Percentiles rank a stretch among this genome's conserved stretches.
Conservation (phyloP, 345 rosid genomes). For the Populus nigra region DNA sequence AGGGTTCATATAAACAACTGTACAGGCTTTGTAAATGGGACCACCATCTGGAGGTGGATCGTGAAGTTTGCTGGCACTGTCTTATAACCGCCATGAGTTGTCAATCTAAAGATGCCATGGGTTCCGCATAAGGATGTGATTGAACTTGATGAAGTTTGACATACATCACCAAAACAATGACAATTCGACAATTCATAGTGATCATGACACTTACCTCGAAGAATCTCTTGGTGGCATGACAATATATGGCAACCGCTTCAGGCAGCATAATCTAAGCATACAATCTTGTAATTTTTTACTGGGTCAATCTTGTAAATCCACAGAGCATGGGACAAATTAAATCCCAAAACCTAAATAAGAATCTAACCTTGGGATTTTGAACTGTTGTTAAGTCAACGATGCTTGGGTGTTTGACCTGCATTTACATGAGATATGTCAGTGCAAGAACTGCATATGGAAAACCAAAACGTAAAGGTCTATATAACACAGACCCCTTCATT, state of each 20-base stretch:
- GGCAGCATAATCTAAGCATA: slow-evolving; percentile 78
- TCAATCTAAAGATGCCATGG: slow-evolving; percentile 89
- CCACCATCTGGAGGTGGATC: slow-evolving; percentile 78
- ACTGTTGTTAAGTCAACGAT: slow-evolving; percentile 73
- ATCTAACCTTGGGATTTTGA: slow-evolving; percentile 72
- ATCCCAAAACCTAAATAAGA: slow-evolving; percentile 13
- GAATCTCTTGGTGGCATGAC: slow-evolving; percentile 92
- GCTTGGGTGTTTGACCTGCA: slow-evolving; percentile 80
- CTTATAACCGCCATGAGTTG: slow-evolving; percentile 90
- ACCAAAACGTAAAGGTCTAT: slow-evolving; percentile 10
- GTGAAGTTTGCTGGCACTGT: slow-evolving; percentile 70
- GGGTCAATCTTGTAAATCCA: not conserved
- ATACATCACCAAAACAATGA: not conserved
- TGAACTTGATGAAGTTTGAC: not conserved
- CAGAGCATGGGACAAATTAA: not conserved
- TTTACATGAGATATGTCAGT: slow-evolving; percentile 22
- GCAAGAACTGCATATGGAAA: slow-evolving; percentile 8
- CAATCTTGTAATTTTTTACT: not conserved
- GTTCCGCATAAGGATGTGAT: slow-evolving; percentile 33
- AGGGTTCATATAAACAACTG: slow-evolving; percentile 90
- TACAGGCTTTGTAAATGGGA: slow-evolving; percentile 75
- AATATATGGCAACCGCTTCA: slow-evolving; percentile 77
- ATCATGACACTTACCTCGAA: slow-evolving; percentile 45
- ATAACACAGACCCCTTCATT: slow-evolving; percentile 50
- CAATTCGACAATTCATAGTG: too few relatives aligned